Percentiles rank a stretch among this genome's conserved stretches.
phyloP scores from a whole-genome alignment of 129 eudicot genomes.

The sunflower (Helianthus annuus) region DNA sequence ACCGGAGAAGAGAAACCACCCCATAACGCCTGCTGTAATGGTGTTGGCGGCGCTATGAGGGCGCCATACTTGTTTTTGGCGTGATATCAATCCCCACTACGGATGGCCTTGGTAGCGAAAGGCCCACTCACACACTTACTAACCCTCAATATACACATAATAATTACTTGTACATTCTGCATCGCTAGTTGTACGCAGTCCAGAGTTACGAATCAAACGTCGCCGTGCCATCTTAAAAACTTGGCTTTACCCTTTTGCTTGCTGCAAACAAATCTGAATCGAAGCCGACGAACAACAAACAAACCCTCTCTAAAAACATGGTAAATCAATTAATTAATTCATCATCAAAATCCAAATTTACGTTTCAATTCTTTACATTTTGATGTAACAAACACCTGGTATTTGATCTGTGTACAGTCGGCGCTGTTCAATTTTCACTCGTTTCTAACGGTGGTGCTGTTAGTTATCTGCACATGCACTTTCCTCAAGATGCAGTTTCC shows the following conservation, averaged over 20 bases:
- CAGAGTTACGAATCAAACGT: not conserved
- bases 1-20: no score
- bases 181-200: not conserved
- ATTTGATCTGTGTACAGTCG: constrained; percentile 41
- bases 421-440: constrained; percentile 82
- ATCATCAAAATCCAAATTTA: not conserved
- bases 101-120: no score
- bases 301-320: constrained; percentile 22
- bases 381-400: not conserved
- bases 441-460: constrained; percentile 76
- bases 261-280: constrained; percentile 16
- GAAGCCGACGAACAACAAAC: constrained; percentile 23
- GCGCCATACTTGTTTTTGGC: no score
- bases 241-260: not conserved
- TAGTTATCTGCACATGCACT: constrained; percentile 84
- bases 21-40: no score
- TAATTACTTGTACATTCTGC: not conserved
- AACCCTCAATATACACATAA: no score
- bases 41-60: no score
- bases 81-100: no score
- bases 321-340: constrained; percentile 8
- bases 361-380: not conserved
- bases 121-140: no score
- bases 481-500: constrained; percentile 86
- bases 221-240: constrained; percentile 5